These are phyloP conservation scores for Thinopyrum elongatum DNA, from an alignment of 176 grass and related monocot genomes.

Conservation along the genomic window DNA sequence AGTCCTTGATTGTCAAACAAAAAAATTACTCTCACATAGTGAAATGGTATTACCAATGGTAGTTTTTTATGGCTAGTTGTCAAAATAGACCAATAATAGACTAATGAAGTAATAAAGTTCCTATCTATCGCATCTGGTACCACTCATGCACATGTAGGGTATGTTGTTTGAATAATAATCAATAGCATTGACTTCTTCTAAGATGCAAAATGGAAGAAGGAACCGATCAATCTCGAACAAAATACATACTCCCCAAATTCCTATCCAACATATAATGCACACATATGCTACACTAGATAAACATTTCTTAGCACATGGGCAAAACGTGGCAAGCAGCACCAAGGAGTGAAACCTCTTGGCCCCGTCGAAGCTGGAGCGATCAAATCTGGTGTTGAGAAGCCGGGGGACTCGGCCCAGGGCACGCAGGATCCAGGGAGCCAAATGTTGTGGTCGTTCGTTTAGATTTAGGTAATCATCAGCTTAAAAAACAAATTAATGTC, in stretches of 20 bases:
- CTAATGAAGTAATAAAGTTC: constrained; percentile 1
- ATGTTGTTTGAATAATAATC: background rate
- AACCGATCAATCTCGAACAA: background rate
- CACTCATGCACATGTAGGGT: constrained; percentile 5
- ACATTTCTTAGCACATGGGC: background rate
- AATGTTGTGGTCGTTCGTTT: background rate
- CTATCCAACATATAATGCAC: background rate
- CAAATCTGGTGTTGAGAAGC: no score
- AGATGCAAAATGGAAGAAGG: background rate
- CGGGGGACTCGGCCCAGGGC: background rate
- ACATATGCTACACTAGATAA: constrained; percentile 1
- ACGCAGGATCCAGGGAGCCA: background rate
- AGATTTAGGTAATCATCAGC: background rate
- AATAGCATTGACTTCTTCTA: background rate
- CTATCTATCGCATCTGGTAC: background rate
- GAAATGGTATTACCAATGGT: background rate
- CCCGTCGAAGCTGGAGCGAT: no score
- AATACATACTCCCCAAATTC: background rate
- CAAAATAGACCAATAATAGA: background rate
- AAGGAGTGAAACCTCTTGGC: background rate
- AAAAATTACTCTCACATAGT: background rate
- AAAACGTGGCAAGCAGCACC: background rate
- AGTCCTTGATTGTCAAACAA: background rate
- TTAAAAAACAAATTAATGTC: background rate
- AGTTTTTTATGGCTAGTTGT: constrained; percentile 3